Conservation (phyloP, 345 rosid species). For the Lepidium sativum region DNA sequence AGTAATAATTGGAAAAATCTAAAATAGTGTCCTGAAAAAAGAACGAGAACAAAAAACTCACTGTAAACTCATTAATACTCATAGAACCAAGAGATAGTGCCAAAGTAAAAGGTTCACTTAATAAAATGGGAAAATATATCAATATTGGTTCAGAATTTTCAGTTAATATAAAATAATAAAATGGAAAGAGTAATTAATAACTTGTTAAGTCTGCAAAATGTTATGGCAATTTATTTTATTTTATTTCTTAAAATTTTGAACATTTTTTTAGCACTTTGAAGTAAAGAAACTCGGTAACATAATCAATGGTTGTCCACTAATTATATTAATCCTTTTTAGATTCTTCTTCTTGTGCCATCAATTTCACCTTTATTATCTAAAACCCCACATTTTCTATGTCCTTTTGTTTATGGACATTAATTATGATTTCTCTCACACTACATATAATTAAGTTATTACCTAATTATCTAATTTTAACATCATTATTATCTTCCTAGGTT, state of each 20-base stretch:
- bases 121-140: neutral
- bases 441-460: neutral
- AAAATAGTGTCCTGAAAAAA: neutral
- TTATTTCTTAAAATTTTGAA: neutral
- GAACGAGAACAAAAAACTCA: neutral
- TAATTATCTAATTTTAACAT: neutral
- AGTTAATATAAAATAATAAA: too few species aligned
- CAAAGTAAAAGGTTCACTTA: slow-evolving; percentile 12
- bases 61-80: neutral
- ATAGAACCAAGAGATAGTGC: neutral
- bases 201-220: neutral
- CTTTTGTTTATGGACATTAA: neutral
- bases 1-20: neutral
- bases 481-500: neutral
- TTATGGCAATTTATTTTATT: neutral
- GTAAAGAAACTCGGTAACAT: slow-evolving; percentile 12
- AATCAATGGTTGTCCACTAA: slow-evolving; percentile 28
- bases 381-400: slow-evolving; percentile 21
- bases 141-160: too few species aligned
- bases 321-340: slow-evolving; percentile 15
- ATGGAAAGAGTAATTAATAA: too few species aligned
- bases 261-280: neutral
- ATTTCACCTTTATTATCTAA: slow-evolving; percentile 8
- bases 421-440: slow-evolving; percentile 13
- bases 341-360: slow-evolving; percentile 5